Conservation (phyloP, 352 stramenopile genomes). For the Pelagophyceae sp. region DNA sequence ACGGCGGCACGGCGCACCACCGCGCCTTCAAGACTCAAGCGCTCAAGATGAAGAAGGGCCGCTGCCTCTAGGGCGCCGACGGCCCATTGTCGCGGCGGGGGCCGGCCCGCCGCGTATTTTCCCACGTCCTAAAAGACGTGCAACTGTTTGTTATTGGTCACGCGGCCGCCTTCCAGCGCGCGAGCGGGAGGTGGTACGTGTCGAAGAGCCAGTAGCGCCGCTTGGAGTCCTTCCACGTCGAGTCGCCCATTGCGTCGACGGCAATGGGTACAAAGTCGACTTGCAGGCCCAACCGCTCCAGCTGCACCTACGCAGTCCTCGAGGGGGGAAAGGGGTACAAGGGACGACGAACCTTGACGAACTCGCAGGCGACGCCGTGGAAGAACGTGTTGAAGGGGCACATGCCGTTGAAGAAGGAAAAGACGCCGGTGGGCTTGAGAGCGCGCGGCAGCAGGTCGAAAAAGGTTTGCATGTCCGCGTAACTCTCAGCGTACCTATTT, state of each 20-base stretch:
- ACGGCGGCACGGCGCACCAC: constrained; percentile 27
- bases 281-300: constrained; percentile 52
- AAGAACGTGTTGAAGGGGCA: constrained; percentile 70
- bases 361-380: constrained; percentile 52
- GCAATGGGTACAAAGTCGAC: constrained; percentile 53
- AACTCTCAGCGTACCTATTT: constrained; percentile 67
- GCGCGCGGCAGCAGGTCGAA: constrained; percentile 46
- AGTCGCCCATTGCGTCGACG: constrained; percentile 43
- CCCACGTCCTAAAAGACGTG: not conserved
- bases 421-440: constrained; percentile 55
- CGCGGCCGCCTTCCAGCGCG: constrained; percentile 36
- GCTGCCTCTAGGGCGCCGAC: constrained; percentile 1
- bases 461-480: constrained; percentile 63
- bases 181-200: constrained; percentile 58
- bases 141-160: not conserved
- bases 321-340: too few relatives aligned
- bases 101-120: too few relatives aligned
- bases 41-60: constrained; percentile 25
- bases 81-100: too few relatives aligned
- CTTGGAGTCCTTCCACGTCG: constrained; percentile 57
- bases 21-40: constrained; percentile 23
- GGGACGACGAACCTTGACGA: too few relatives aligned
- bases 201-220: constrained; percentile 63
- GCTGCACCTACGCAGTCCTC: constrained; percentile 40
- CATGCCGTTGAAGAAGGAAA: constrained; percentile 70